Percentiles rank a stretch among this genome's conserved stretches.
phyloP scores from a whole-genome alignment of 768 basidiomycete genomes.

The Lepiota brunneoincarnata region DNA sequence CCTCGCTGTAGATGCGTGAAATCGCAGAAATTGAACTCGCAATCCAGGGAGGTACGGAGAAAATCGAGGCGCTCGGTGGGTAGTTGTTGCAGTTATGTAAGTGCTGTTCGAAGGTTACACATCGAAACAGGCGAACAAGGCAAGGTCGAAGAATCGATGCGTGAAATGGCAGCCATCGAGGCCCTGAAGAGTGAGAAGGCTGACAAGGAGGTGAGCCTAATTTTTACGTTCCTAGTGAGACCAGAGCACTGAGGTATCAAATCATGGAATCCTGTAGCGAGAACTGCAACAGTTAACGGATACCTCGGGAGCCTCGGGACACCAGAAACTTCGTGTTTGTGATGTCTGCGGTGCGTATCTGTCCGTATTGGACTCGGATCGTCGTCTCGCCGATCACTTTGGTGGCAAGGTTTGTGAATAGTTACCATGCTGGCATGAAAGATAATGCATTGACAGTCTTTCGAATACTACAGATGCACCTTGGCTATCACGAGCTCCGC shows the following conservation, averaged over 20 bases:
- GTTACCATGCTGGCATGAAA: conserved; percentile 13
- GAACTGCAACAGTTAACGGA: conserved; percentile 96
- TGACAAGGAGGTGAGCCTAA: conserved; percentile 80
- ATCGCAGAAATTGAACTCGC: conserved; percentile 99
- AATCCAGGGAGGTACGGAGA: conserved; percentile 97
- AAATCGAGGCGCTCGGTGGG: conserved; percentile 90
- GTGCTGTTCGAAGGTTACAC: conserved; percentile 14
- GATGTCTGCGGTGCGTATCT: conserved; percentile 99
- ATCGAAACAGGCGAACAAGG: conserved; percentile 81
- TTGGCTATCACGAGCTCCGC: conserved; percentile 97
- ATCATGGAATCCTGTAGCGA: conserved; percentile 45
- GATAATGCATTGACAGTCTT: conserved; percentile 23
- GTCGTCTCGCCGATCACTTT: conserved; percentile 98
- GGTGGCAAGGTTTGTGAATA: conserved; percentile 84
- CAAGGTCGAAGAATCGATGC: conserved; percentile 99
- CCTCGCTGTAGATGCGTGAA: conserved; percentile 80
- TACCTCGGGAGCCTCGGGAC: conserved; percentile 98
- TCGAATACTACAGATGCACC: conserved; percentile 77
- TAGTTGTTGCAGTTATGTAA: conserved; percentile 15
- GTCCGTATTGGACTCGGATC: conserved; percentile 95
- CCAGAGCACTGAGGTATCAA: conserved; percentile 9
- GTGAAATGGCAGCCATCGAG: conserved; percentile 96
- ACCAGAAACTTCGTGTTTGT: conserved; percentile 99
- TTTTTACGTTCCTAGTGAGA: conserved; percentile 12
- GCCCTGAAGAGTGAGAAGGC: conserved; percentile 94